Evolutionary conservation across 164 flowering plant genomes (phyloP), one percentile per base, ranked within the genome.

Genomic region (Paratinospora sagittata): DNA sequence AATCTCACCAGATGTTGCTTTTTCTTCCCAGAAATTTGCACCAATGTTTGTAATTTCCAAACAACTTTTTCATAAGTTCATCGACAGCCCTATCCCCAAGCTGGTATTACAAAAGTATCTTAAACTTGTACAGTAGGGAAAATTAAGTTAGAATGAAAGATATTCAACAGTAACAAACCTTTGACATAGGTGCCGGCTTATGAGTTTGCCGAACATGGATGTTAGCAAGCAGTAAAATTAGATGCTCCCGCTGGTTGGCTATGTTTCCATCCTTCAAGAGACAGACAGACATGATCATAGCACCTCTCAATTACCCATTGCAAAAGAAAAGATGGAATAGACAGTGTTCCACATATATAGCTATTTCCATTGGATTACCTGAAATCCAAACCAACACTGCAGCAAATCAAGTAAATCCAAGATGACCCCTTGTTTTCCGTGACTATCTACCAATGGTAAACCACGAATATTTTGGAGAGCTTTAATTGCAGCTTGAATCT

Each of bases 211-310:
- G 87, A 69, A 82, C 78, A 68, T 86, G 89, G 52, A 80, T 75
- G 84, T 89, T 95, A 61, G 97, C 93, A 71, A 95, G 90, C 72
- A 95, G 88, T 67, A 95, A 83, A 79, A 92, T 82, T 43, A 95
- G 85, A 92, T 95, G 98, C 79, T 95, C 99, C 78, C 96, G 82
- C 81, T 95, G 99, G 78, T 95, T 95, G 63, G 84, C 84, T 3
- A 87, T 87, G 80, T 95, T 95, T 55, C 91, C 99, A 79, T 85
- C 77, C 99, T 95, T 82, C 64, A 63, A 16, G 74, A 21, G 68
- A 63, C 8, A 33, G 37, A 57, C n/a, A 49, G n/a, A 8, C 55
- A 47, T 19, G 19, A 52, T 16, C 60, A 52, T 52, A n/a, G 60
- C 7, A 6, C 8, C 21, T n/a, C 6, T n/a, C 60, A 52, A 52